A percentile compares a stretch with the other conserved stretches of the same genome.
These are phyloP conservation scores for Medicago arabica DNA, from an alignment of 306 rosid genomes.

Conservation along the genomic window DNA sequence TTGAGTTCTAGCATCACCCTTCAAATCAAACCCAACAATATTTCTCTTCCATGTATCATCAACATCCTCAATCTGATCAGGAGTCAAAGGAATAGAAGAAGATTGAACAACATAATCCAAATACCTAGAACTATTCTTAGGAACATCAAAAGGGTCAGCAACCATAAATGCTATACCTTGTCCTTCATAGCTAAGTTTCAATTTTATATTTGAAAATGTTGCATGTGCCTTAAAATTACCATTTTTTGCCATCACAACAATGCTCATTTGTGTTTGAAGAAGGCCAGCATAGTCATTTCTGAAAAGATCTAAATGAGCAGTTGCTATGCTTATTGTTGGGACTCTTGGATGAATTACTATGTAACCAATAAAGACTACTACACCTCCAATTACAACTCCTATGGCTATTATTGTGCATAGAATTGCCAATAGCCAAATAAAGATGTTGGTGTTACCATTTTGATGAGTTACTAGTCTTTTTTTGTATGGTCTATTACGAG, in stretches of 20 bases:
- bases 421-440: constrained; percentile 69
- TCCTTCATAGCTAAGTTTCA: constrained; percentile 60
- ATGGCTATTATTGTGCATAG: constrained; percentile 69
- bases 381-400: constrained; percentile 59
- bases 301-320: constrained; percentile 60
- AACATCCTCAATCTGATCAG: constrained; percentile 54
- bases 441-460: constrained; percentile 49
- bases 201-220: constrained; percentile 58
- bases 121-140: constrained; percentile 48
- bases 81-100: constrained; percentile 57
- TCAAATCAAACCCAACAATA: constrained; percentile 53
- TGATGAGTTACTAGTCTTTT: constrained; percentile 21
- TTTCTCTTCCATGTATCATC: constrained; percentile 57
- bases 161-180: constrained; percentile 53
- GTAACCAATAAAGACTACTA: constrained; percentile 64
- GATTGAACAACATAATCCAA: constrained; percentile 58
- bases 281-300: constrained; percentile 54
- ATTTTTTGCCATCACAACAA: constrained; percentile 65
- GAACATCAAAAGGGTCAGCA: constrained; percentile 55
- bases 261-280: constrained; percentile 57
- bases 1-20: constrained; percentile 56
- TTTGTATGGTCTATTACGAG: neutral
- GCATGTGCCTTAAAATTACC: constrained; percentile 79
- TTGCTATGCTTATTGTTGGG: constrained; percentile 60
- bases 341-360: constrained; percentile 72